Evolutionary conservation across 129 eudicot species (phyloP), one percentile per base, ranked within the genome.

Genomic region (Flaveria ramosissima): DNA sequence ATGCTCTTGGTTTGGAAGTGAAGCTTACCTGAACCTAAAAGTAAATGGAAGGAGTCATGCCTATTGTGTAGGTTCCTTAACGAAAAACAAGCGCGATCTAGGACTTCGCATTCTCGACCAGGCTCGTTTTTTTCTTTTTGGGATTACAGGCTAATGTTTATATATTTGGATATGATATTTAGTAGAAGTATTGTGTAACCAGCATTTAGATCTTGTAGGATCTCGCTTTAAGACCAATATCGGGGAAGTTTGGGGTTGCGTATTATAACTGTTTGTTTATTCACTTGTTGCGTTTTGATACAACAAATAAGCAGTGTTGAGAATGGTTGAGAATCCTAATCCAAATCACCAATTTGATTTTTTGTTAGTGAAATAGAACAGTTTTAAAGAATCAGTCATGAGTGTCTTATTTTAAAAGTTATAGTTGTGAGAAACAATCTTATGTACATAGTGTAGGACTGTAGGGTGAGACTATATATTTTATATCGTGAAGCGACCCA

Each of bases 11-110:
- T 23, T 59, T 59, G 65, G 65, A 20, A 59, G 65, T 59, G 65
- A 59, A 59, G 65, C 32, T 59, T 59, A 21, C 65, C 65, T 21
- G 32, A 21, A 59, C 11, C 27, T 21, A n/a, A 59, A 14, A 59
- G 23, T 10, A 59, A 21, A 59, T 59, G 65, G 65, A 59, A 59
- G 36, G 65, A 59, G 64, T 57, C 64, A 57, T 57, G 64, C 21
- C 64, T 9, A 57, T 57, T 57, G 36, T 57, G 27, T 56, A 56
- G 62, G 15, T 21, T 6, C 64, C 23, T 30, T 20, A 21, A 9
- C 30, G 30, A 9, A 57, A 56, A 57, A 21, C 64, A 19, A 15
- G 64, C 32, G 32, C 7, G 64, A 21, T 11, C 10, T 20, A 4
- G 36, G 14, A 57, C 32, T 14, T 15, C 36, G 1, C 9, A 27